Base-by-base conservation (phyloP, 2,329 filamentous ascomycete species). In the Colletotrichum graminicola region DNA sequence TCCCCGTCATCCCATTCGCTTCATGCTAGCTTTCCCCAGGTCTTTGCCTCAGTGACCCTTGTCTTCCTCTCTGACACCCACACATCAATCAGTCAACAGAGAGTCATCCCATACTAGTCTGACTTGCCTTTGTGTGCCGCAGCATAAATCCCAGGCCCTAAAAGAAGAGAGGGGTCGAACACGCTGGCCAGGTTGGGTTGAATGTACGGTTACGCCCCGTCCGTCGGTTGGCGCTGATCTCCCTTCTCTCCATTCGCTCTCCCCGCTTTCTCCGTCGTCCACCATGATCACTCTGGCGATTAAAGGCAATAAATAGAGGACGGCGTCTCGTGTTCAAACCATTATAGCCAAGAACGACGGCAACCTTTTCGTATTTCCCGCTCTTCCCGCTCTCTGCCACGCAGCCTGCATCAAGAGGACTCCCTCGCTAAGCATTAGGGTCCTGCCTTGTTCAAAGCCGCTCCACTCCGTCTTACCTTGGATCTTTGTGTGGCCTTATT, bases 1-100 rank as follows among this genome's bases (percentile, higher is more conserved):
- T 72, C 61, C 66, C 66, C 60, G 63, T 45, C 41, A 61, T 66
- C 54, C 47, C 56, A 71, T 72, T 72, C 66, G 67, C 41, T 26
- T 41, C 39, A 34, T 60, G 45, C 47, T 54, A 56, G 65, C 60
- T 47, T 72, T 71, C 70, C 70, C 70, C 67, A 72, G 70, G 70
- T 70, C 62, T 72, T 60, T 61, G 67, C 64, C 57, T 59, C 49
- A 47, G 61, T 60, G 61, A 72, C 61, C 70, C 70, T 45, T 66
- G 60, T 39, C 39, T 41, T 32, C 32, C 39, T 47, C 47, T 57
- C 39, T 32, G 36, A 66, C 60, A 51, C 67, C 59, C 69, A 68
- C 59, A 56, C 65, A 64, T 60, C 69, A 68, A n/a, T 62, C 26
- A 34, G 7, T 39, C 32, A 51, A 64, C 41, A 18, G 47, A 39